Percentiles rank a stretch among this genome's conserved stretches.
Conservation (phyloP, 1,284 basidiomycete species). For the Cryptococcus sp. region DNA sequence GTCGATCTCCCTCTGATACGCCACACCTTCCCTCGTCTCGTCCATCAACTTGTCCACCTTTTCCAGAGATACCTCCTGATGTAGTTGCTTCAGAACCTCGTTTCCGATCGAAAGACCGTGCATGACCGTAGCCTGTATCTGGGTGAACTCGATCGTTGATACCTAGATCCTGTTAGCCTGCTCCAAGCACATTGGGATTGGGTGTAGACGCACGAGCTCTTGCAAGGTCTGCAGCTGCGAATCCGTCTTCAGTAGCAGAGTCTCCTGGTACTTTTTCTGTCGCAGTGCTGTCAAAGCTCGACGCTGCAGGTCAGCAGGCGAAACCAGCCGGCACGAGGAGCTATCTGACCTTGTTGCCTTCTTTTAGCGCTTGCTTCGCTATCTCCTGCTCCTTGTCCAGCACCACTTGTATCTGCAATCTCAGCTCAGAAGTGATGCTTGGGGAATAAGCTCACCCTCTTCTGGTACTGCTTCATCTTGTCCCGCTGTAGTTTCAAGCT, state of each 20-base stretch:
- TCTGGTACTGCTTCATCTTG: conserved; percentile 91
- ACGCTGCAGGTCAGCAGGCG: conserved; percentile 21
- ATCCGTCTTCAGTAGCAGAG: conserved; percentile 81
- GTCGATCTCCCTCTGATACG: conserved; percentile 87
- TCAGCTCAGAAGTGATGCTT: too few species aligned
- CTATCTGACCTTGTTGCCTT: conserved; percentile 66
- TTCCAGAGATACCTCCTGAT: conserved; percentile 86
- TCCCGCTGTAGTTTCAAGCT: conserved; percentile 93
- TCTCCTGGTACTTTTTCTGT: conserved; percentile 88
- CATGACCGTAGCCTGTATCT: conserved; percentile 86
- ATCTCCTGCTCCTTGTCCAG: conserved; percentile 84
- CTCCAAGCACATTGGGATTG: neutral
- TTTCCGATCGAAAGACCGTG: conserved; percentile 91
- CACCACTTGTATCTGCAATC: conserved; percentile 70
- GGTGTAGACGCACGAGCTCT: conserved; percentile 62
- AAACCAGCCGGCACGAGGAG: neutral
- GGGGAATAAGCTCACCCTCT: conserved; percentile 70
- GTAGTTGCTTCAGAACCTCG: conserved; percentile 85
- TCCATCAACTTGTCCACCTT: conserved; percentile 89
- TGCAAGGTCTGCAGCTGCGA: conserved; percentile 82
- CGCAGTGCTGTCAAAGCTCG: conserved; percentile 80
- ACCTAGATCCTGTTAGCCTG: conserved; percentile 56
- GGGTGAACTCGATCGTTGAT: conserved; percentile 90
- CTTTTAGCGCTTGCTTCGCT: conserved; percentile 71
- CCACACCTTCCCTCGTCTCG: conserved; percentile 84